Base-by-base conservation (phyloP, 306 rosid species). In the Dryas octopetala region DNA sequence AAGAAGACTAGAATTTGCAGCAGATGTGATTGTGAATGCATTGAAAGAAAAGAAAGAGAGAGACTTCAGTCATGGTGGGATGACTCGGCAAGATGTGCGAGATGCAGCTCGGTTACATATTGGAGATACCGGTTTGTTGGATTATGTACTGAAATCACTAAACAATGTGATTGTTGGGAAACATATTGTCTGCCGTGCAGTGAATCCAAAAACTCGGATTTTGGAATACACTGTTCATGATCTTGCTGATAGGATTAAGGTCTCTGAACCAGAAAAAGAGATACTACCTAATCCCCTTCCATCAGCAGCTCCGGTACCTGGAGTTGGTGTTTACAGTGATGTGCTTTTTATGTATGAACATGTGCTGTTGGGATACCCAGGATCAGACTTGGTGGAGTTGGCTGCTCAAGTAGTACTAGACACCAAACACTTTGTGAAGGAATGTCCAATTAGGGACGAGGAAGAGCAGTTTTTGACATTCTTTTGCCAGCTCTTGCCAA, bases 61-160 rank as follows among this genome's bases (percentile, higher is more conserved):
- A 46, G 75, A 72, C 32, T 57, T 68, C 4, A 86, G 86, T 49
- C 86, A 86, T 72, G 79, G 87, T 50, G 94, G 97, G 55, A 92
- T 92, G 97, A 86, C 96, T 5, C 76, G 97, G 79, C 97, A 94
- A 80, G 94, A 94, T 54, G 91, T 94, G 17, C 78, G 97, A 64
- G 98, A 89, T 74, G 90, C 96, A 10, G 96, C 98, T 74, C 71
- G 98, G 74, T 88, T 91, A 13, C 96, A 88, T 68, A 91, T 94
- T 51, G 98, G 97, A 48, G 97, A 94, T 74, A 94, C 98, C 0
- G 98, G 98, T 23, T 78, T 94, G 74, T 92, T 94, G 40, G 98
- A 94, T 61, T 88, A 88, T 74, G 97, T 91, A 49, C 85, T 94
- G 63, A 94, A 94, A 81, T 94, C 98, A 57, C 68, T 94, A 40